Percentiles rank a stretch among this genome's conserved stretches.
These are phyloP conservation scores for Trichoderma pleuroti DNA, from an alignment of 2,329 filamentous ascomycete species.

Conservation along the genomic window DNA sequence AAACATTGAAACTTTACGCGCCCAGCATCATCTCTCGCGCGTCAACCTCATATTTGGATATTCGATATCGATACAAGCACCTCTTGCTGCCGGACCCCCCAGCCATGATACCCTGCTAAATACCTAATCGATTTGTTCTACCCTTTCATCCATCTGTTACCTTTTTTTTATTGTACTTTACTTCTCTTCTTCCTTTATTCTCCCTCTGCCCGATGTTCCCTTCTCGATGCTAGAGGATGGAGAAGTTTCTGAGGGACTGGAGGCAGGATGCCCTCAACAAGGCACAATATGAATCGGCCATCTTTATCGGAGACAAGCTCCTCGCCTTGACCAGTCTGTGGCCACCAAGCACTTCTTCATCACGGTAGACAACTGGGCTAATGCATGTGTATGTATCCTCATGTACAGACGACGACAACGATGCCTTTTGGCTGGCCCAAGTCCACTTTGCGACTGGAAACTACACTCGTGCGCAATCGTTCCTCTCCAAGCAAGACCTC, in stretches of 20 bases:
- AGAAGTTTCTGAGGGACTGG: conserved; percentile 91
- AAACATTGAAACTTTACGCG: conserved; percentile 13
- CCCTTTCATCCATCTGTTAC: background rate
- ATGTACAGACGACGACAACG: conserved; percentile 75
- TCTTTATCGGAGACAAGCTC: conserved; percentile 96
- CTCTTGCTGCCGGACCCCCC: background rate
- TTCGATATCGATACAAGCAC: background rate
- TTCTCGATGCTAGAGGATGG: conserved; percentile 56
- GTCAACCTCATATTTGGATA: conserved; percentile 3
- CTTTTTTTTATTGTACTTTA: background rate
- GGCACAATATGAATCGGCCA: conserved; percentile 92
- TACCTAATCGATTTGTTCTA: background rate
- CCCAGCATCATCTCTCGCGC: background rate
- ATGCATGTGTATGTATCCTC: background rate
- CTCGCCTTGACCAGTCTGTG: conserved; percentile 82
- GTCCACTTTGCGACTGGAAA: conserved; percentile 95
- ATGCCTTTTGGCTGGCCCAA: conserved; percentile 97
- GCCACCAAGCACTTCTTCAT: background rate
- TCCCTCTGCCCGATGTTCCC: background rate
- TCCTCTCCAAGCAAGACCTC: conserved; percentile 80
- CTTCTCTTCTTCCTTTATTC: background rate
- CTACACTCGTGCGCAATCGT: conserved; percentile 84
- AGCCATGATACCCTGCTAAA: background rate
- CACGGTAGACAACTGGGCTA: conserved; percentile 2
- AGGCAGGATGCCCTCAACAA: conserved; percentile 92